Base-by-base conservation (phyloP, 805 yeast species). In the Myxozyma geophila region DNA sequence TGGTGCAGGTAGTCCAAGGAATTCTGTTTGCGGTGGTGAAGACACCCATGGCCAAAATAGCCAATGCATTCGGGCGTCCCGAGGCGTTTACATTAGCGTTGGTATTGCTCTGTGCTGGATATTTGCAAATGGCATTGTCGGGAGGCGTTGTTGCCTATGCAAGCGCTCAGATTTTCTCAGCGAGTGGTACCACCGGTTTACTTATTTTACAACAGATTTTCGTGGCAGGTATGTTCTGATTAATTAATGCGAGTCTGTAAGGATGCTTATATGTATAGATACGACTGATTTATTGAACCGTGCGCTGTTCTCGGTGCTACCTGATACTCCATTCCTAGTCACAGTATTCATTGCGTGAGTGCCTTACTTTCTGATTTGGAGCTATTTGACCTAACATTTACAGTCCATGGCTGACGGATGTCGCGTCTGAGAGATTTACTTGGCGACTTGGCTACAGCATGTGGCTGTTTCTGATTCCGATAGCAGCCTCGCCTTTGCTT, bases 371-470 rank as follows among this genome's bases (percentile, higher is more conserved):
- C 4, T n/a, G 73, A 74, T 39, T 33, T 36, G 46, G 12, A 13
- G 8, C n/a, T 39, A 9, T 13, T 28, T 15, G 12, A 12, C 8
- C 21, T n/a, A 36, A 40, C 37, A 13, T 39, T 39, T 23, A 17
- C 23, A 63, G 67, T 2, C 73, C 74, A 2, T 64, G 61, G 39
- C 51, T 73, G 50, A 71, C 75, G 28, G 67, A 63, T 33, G 57
- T 69, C 8, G 67, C 70, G 4, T 71, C 81, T 23, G 69, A 74
- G 15, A 67, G 66, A 46, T 67, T 64, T 33, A 76, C 78, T 49
- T 83, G 87, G 87, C 77, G 84, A 72, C 80, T 83, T 82, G 86
- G 84, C 35, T 81, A 78, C 68, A 84, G 83, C 56, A 76, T 81
- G 73, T 82, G 82, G 74, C 78, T 81, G 23, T 76, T 82, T 48